Evolutionary conservation across 352 stramenopile genomes (phyloP).

Genomic region (Halophytophthora batemanensis): DNA sequence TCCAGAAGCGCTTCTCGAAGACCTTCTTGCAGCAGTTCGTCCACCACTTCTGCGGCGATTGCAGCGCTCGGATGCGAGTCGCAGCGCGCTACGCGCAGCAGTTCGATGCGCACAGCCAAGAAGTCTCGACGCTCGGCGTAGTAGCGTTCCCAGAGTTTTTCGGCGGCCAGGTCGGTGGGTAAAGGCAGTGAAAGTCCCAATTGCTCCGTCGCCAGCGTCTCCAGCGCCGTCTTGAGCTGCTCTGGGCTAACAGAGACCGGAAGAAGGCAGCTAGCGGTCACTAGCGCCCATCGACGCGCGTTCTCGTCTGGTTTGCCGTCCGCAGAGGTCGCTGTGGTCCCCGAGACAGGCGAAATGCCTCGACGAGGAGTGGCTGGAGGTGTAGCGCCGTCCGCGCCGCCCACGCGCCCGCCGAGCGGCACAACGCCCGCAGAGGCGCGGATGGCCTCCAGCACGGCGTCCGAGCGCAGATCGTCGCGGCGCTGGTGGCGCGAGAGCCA

Average conservation of each 20-base stretch:
- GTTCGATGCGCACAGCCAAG: slow-evolving; percentile 54
- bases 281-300: slow-evolving; percentile 23
- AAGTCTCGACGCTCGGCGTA: slow-evolving; percentile 41
- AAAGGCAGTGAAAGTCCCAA: slow-evolving; percentile 4
- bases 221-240: slow-evolving; percentile 28
- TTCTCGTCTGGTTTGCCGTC: slow-evolving; percentile 3
- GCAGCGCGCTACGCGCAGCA: slow-evolving; percentile 41
- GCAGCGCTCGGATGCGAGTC: slow-evolving; percentile 29
- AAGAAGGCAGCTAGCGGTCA: slow-evolving; percentile 29
- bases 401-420: slow-evolving; percentile 39
- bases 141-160: slow-evolving; percentile 27
- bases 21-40: slow-evolving; percentile 53
- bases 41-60: slow-evolving; percentile 35
- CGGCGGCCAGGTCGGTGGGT: slow-evolving; percentile 10
- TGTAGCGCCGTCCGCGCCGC: slow-evolving; percentile 15
- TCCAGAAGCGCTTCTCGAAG: slow-evolving; percentile 53
- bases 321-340: not conserved
- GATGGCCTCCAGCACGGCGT: slow-evolving; percentile 33
- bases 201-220: slow-evolving; percentile 11
- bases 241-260: slow-evolving; percentile 21
- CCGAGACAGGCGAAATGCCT: slow-evolving; percentile 10
- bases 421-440: slow-evolving; percentile 48
- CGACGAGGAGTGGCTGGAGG: slow-evolving; percentile 17
- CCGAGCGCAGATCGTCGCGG: slow-evolving; percentile 27
- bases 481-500: slow-evolving; percentile 34